Conservation (phyloP, 176 grass and related monocot species). For the Ampelocalamus luodianensis region DNA sequence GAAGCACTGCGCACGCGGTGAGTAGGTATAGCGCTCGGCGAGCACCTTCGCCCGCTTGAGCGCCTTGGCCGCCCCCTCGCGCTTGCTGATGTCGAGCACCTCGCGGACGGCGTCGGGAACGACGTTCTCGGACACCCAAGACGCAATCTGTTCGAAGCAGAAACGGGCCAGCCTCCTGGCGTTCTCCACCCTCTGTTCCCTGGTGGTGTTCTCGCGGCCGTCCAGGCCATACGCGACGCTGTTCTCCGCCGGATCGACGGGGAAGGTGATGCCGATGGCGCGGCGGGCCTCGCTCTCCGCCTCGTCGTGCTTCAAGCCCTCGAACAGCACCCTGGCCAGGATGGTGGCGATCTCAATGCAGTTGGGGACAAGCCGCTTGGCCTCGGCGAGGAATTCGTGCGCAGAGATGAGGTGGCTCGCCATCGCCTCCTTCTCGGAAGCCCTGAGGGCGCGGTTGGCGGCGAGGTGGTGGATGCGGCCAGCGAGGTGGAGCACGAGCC, state of each 20-base stretch:
- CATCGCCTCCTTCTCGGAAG: neutral
- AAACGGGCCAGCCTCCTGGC: neutral
- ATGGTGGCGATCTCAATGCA: neutral
- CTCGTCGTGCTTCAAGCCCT: neutral
- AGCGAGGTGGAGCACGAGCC: neutral
- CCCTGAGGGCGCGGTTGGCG: neutral
- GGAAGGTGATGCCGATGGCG: neutral
- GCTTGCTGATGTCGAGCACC: neutral
- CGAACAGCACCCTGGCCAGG: neutral
- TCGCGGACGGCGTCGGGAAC: neutral
- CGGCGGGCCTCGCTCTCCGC: neutral
- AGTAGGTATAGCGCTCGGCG: neutral
- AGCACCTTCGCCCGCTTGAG: neutral
- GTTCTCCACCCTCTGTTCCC: neutral
- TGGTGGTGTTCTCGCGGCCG: neutral
- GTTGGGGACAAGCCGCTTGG: conserved; percentile 5
- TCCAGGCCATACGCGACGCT: neutral
- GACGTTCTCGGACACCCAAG: neutral
- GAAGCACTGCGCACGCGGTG: neutral
- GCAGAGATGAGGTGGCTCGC: neutral
- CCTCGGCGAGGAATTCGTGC: neutral
- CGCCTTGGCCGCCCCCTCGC: neutral
- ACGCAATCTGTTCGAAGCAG: neutral
- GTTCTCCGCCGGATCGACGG: conserved; percentile 12
- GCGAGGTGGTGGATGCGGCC: neutral